Conservation (phyloP, 768 basidiomycete species). For the Megacollybia marginata region DNA sequence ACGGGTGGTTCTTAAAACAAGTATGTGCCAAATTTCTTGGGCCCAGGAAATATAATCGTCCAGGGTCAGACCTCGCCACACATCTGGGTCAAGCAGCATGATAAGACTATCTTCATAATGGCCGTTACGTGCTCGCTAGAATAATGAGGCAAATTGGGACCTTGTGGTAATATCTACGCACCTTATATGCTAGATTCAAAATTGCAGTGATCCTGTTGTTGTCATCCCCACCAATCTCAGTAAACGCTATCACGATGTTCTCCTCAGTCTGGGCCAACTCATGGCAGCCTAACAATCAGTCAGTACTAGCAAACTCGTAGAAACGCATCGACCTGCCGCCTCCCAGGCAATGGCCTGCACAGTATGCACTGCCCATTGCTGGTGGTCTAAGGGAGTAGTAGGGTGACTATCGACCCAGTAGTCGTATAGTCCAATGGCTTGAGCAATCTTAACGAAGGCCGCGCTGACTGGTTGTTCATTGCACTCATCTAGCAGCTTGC, state of each 20-base stretch:
- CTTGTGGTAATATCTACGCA: conserved; percentile 14
- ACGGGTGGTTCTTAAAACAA: conserved; percentile 60
- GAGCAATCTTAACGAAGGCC: conserved; percentile 59
- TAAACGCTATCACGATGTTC: conserved; percentile 61
- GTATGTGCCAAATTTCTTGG: conserved; percentile 68
- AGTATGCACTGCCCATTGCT: conserved; percentile 68
- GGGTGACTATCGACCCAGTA: conserved; percentile 59
- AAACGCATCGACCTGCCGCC: conserved; percentile 44
- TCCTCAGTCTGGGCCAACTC: conserved; percentile 61
- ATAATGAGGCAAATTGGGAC: not conserved
- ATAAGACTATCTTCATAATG: conserved; percentile 53
- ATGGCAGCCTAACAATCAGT: conserved; percentile 48
- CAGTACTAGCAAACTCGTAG: not conserved
- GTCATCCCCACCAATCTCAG: conserved; percentile 47
- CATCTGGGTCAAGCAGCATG: conserved; percentile 56
- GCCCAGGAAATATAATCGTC: conserved; percentile 70
- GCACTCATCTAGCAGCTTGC: conserved; percentile 63
- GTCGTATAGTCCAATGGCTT: conserved; percentile 65
- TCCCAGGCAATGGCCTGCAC: conserved; percentile 72
- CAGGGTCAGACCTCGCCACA: conserved; percentile 62
- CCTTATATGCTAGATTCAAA: conserved; percentile 65
- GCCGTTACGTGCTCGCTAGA: conserved; percentile 64
- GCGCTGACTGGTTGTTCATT: conserved; percentile 64
- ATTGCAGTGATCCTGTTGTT: conserved; percentile 53
- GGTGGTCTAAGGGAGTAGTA: conserved; percentile 39